Evolutionary conservation across 2,329 filamentous ascomycete species (phyloP), one percentile per base, ranked within the genome.

Genomic region (Lithohypha guttulata): DNA sequence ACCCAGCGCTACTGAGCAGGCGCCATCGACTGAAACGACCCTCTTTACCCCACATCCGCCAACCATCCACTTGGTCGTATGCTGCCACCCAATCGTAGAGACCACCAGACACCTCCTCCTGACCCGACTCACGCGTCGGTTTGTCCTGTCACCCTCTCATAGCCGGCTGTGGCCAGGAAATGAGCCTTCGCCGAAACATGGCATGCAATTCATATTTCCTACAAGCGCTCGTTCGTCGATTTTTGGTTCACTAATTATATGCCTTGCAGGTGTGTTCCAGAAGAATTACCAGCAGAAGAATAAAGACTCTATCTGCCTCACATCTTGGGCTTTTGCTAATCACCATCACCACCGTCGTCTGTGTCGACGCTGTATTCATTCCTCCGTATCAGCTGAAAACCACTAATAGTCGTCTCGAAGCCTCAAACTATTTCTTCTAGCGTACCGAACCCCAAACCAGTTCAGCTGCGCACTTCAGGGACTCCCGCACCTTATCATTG

Each of bases 161-260:
- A 23, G 14, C 35, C 18, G 17, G 22, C 18, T 30, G 35, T 39
- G 15, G 35, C 26, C 18, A 31, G 35, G 13, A 11, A 23, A 39
- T 22, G 35, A 39, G 27, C 26, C 9, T 19, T 6, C n/a, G 31
- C 18, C 35, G 35, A 39, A 39, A 39, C 35, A 31, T 31, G 35
- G 35, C 27, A 39, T 39, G 35, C 35, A 39, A 39, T 39, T 39
- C 20, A 13, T 39, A 39, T 39, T 39, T 39, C 17, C 26, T 39
- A 18, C 35, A 39, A 39, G 35, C 35, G 35, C 35, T 39, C 19
- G 17, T 31, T 31, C 35, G 23, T 30, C 13, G 26, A 17, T 27
- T 31, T 19, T 27, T 28, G 34, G 27, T 19, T 30, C 26, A n/a
- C 34, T 39, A 31, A 39, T 39, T 27, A 30, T 31, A 23, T 27